These are phyloP conservation scores for Reutealis trisperma DNA, from an alignment of 345 rosid genomes.

Conservation along the genomic window DNA sequence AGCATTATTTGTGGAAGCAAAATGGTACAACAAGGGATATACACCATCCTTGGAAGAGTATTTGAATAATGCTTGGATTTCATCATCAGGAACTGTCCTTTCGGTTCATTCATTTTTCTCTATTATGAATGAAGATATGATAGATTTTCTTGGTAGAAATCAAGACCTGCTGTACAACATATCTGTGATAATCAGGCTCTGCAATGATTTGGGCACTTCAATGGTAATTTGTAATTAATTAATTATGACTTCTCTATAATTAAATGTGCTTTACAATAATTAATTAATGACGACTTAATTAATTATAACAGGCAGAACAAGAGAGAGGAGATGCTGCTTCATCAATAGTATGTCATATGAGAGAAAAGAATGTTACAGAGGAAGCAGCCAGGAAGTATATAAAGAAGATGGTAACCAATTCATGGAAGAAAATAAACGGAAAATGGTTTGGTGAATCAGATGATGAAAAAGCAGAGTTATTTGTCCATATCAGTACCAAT, in stretches of 20 bases:
- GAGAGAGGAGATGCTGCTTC: slow-evolving; percentile 63
- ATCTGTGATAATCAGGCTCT: slow-evolving; percentile 45
- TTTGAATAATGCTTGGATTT: slow-evolving; percentile 42
- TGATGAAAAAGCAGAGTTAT: slow-evolving; percentile 6
- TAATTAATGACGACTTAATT: neutral
- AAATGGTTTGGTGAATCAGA: slow-evolving; percentile 21
- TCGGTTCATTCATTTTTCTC: slow-evolving; percentile 32
- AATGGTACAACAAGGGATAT: slow-evolving; percentile 40
- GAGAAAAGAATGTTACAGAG: slow-evolving; percentile 43
- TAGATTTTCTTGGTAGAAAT: slow-evolving; percentile 6
- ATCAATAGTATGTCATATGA: slow-evolving; percentile 42
- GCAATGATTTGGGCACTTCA: slow-evolving; percentile 53
- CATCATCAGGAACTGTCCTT: slow-evolving; percentile 44
- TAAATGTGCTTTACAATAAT: neutral
- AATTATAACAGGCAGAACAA: slow-evolving; percentile 39
- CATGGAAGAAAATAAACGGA: slow-evolving; percentile 47
- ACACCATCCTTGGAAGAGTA: slow-evolving; percentile 47
- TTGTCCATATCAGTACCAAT: slow-evolving; percentile 26
- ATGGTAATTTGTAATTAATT: slow-evolving; percentile 23
- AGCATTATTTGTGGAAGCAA: slow-evolving; percentile 49
- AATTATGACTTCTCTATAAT: neutral
- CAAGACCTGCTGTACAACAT: slow-evolving; percentile 35
- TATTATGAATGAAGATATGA: slow-evolving; percentile 14
- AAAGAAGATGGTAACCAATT: slow-evolving; percentile 26
- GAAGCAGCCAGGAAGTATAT: slow-evolving; percentile 36